Evolutionary conservation across 1,139 yeast species (phyloP).

Genomic region (Hanseniaspora gamundiae): DNA sequence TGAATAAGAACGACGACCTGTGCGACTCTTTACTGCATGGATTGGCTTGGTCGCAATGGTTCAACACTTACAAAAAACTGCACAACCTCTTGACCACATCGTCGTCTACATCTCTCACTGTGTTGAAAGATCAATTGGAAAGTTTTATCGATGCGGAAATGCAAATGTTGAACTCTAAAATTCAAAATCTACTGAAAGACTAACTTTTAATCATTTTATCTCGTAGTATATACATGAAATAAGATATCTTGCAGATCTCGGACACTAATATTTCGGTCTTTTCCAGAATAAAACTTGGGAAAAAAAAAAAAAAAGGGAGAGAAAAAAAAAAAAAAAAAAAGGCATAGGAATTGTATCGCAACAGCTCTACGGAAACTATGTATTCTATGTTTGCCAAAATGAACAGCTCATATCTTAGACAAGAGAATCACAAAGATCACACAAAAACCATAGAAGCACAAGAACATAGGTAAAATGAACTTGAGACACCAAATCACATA

Average conservation of each 20-base stretch:
- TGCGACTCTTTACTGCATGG: slow-evolving; percentile 51
- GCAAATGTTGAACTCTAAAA: background rate
- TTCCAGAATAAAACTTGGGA: too few species aligned
- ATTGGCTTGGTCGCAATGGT: slow-evolving; percentile 39
- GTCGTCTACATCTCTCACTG: background rate
- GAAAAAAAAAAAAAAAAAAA: too few species aligned
- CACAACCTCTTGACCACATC: background rate
- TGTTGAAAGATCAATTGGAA: background rate
- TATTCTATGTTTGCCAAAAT: too few species aligned
- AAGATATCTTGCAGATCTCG: too few species aligned
- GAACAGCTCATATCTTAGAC: too few species aligned
- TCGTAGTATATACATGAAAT: too few species aligned
- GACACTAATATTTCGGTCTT: too few species aligned
- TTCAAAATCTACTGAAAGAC: background rate
- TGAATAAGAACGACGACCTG: slow-evolving; percentile 45
- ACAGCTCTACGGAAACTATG: too few species aligned
- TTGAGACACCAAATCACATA: slow-evolving; percentile 35
- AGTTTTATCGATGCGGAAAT: background rate
- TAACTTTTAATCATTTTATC: too few species aligned
- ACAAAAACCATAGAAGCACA: background rate
- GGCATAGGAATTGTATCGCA: too few species aligned
- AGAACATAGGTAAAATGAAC: slow-evolving; percentile 22
- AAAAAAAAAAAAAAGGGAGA: too few species aligned
- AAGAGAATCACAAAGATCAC: background rate
- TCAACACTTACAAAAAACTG: slow-evolving; percentile 9